These are phyloP conservation scores for Tuber umbilicatum DNA, from an alignment of 495 filamentous ascomycete genomes.

Conservation along the genomic window DNA sequence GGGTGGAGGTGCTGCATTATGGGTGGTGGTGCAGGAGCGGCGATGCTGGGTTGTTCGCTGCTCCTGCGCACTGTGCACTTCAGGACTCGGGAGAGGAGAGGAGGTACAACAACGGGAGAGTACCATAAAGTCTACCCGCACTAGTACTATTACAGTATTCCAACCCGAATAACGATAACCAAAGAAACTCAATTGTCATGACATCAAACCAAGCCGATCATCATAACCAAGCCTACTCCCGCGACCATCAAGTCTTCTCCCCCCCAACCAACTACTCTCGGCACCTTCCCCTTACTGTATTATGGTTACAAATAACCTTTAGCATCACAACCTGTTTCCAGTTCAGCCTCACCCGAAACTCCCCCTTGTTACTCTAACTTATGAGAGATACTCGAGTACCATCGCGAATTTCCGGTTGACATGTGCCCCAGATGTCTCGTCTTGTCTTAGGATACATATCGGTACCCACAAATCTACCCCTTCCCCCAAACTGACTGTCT, in stretches of 20 bases:
- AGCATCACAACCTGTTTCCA: not conserved
- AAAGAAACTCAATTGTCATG: too few relatives aligned
- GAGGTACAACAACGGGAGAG: not conserved
- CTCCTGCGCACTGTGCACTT: not conserved
- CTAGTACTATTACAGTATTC: not conserved
- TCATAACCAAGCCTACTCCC: not conserved
- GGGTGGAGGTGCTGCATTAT: conserved; percentile 14
- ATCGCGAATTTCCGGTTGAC: not conserved
- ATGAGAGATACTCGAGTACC: not conserved
- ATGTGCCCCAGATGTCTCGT: not conserved
- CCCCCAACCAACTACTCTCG: not conserved
- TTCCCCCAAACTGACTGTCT: not conserved
- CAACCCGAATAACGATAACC: not conserved
- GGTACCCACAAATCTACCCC: not conserved
- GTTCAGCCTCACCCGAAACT: not conserved
- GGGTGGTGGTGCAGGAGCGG: conserved; percentile 9
- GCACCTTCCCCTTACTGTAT: not conserved
- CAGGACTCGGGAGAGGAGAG: not conserved
- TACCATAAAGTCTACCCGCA: not conserved
- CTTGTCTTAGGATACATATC: not conserved
- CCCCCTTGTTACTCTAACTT: not conserved
- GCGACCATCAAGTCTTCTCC: not conserved
- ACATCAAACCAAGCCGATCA: not conserved
- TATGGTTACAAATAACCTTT: too few relatives aligned
- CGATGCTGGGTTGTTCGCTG: conserved; percentile 4